A percentile compares a stretch with the other conserved stretches of the same genome.
Conservation (phyloP, 139 green algal genomes). For the Micractinium sp. region DNA sequence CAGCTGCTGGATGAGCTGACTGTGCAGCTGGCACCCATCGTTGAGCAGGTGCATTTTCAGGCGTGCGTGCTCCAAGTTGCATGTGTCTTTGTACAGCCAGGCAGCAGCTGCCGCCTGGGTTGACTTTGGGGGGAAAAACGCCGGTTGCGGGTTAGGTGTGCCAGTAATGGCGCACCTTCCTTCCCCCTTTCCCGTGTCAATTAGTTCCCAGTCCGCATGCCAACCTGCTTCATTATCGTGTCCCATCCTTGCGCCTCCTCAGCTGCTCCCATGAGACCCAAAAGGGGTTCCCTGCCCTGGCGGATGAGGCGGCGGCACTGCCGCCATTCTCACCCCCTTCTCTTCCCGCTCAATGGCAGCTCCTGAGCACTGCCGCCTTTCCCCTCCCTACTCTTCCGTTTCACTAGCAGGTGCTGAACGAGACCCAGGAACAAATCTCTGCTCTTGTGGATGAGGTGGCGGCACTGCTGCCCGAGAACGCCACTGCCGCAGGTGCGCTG, state of each 20-base stretch:
- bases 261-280: no score
- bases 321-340: not conserved
- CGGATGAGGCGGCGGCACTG: not conserved
- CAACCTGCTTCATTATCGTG: not conserved
- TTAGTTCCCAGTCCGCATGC: no score
- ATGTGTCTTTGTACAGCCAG: no score
- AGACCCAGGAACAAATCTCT: not conserved
- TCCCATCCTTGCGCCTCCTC: no score
- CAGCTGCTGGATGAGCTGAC: slow-evolving; percentile 3
- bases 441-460: not conserved
- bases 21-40: not conserved
- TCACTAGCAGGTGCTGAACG: not conserved
- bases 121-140: no score
- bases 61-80: no score
- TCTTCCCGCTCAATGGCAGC: not conserved
- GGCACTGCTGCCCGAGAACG: not conserved
- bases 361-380: no score
- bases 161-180: no score
- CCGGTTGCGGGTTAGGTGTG: no score
- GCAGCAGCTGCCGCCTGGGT: no score
- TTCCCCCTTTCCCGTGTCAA: no score
- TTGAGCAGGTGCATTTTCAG: not conserved
- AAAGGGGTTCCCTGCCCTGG: not conserved
- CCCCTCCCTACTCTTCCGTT: not conserved
- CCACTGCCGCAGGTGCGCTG: not conserved